A percentile compares a stretch with the other conserved stretches of the same genome.
These are phyloP conservation scores for Leucaena leucocephala DNA, from an alignment of 306 rosid genomes.

Conservation along the genomic window DNA sequence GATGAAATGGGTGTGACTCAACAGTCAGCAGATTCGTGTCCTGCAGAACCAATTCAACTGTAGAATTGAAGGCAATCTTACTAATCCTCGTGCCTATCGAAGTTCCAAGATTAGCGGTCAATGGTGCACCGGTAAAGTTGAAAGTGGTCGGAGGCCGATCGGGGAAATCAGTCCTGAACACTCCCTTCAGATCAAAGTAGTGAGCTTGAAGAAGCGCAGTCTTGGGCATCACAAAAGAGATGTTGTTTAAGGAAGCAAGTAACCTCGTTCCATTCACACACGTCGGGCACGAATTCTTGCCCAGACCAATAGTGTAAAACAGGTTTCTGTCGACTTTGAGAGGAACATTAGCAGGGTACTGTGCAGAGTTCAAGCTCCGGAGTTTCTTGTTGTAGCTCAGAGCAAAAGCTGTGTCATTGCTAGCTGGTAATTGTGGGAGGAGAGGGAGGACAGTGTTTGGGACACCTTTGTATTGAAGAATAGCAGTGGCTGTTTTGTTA, in stretches of 20 bases:
- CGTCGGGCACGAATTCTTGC: slow-evolving; percentile 60
- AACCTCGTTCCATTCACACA: slow-evolving; percentile 79
- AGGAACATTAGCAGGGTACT: slow-evolving; percentile 80
- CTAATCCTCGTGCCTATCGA: slow-evolving; percentile 60
- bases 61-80: slow-evolving; percentile 73
- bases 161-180: slow-evolving; percentile 75
- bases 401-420: slow-evolving; percentile 68
- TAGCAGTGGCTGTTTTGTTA: slow-evolving; percentile 78
- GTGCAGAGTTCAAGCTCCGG: slow-evolving; percentile 59
- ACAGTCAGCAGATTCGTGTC: slow-evolving; percentile 72
- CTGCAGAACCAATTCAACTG: slow-evolving; percentile 70
- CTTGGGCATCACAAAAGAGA: slow-evolving; percentile 77
- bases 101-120: slow-evolving; percentile 63
- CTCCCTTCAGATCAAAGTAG: slow-evolving; percentile 68
- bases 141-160: slow-evolving; percentile 62
- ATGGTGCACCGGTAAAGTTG: slow-evolving; percentile 74
- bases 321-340: slow-evolving; percentile 70
- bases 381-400: slow-evolving; percentile 58
- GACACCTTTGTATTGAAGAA: slow-evolving; percentile 72
- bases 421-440: slow-evolving; percentile 60
- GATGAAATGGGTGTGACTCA: slow-evolving; percentile 85
- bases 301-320: slow-evolving; percentile 75
- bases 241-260: slow-evolving; percentile 78
- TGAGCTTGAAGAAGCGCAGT: slow-evolving; percentile 87
- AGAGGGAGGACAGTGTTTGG: slow-evolving; percentile 72